These are phyloP conservation scores for Golovinomyces cichoracearum DNA, from an alignment of 2,329 filamentous ascomycete species.

Conservation along the genomic window DNA sequence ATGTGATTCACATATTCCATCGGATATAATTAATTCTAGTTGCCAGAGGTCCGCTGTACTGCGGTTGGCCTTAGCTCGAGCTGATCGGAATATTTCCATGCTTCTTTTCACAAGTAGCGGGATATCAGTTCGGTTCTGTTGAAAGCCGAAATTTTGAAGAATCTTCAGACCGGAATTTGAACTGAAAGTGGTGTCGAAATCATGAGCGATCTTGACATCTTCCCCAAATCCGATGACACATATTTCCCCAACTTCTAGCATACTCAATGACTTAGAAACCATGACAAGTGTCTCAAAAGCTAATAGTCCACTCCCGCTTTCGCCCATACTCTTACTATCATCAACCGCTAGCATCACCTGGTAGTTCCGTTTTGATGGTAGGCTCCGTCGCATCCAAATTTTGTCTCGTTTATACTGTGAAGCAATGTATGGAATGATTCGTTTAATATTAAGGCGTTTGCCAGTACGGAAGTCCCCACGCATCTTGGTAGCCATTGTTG, in stretches of 20 bases:
- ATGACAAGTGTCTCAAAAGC: conserved; percentile 89
- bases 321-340: conserved; percentile 82
- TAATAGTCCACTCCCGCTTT: conserved; percentile 45
- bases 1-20: conserved; percentile 62
- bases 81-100: conserved; percentile 57
- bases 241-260: conserved; percentile 90
- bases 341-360: conserved; percentile 96
- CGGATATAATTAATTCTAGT: conserved; percentile 71
- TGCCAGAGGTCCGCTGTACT: conserved; percentile 67
- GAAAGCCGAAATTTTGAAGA: conserved; percentile 62
- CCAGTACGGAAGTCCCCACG: conserved; percentile 91
- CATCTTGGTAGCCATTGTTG: conserved; percentile 84
- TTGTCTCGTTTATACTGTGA: conserved; percentile 98
- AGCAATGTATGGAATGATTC: conserved; percentile 97
- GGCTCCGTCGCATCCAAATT: conserved; percentile 91
- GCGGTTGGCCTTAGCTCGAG: conserved; percentile 27
- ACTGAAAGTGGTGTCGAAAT: conserved; percentile 58
- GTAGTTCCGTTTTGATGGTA: conserved; percentile 82
- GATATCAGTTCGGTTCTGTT: conserved; percentile 69
- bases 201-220: conserved; percentile 60
- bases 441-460: conserved; percentile 96
- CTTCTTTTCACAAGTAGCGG: conserved; percentile 49
- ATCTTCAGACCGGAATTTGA: conserved; percentile 60
- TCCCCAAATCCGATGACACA: conserved; percentile 73
- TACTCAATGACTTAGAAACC: conserved; percentile 60